These are phyloP conservation scores for Alternaria brassicae DNA, from an alignment of 2,329 filamentous ascomycete genomes.

Conservation along the genomic window DNA sequence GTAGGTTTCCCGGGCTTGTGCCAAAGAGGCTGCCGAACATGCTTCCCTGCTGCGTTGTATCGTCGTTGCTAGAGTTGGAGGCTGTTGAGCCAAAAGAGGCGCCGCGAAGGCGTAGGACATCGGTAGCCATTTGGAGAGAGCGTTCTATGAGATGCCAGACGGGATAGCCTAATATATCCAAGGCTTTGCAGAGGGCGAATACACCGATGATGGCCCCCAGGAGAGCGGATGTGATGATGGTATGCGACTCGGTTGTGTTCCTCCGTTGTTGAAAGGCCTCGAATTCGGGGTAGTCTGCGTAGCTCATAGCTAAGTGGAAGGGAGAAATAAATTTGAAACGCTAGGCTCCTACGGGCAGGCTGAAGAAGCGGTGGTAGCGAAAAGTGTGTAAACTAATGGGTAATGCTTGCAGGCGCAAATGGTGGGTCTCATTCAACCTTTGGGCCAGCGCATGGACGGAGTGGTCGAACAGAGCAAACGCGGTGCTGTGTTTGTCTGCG, in stretches of 20 bases:
- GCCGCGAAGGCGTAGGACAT: slow-evolving; percentile 11
- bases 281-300: slow-evolving; percentile 25
- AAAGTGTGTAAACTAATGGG: slow-evolving; percentile 18
- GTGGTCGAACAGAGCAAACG: slow-evolving; percentile 38
- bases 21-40: slow-evolving; percentile 47
- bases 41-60: slow-evolving; percentile 31
- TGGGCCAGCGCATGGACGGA: slow-evolving; percentile 41
- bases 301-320: slow-evolving; percentile 32
- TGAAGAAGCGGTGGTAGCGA: slow-evolving; percentile 13
- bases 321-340: slow-evolving; percentile 16
- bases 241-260: slow-evolving; percentile 19
- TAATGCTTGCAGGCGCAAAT: slow-evolving; percentile 8
- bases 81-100: slow-evolving; percentile 11
- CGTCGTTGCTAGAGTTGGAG: slow-evolving; percentile 28
- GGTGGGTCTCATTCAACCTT: slow-evolving; percentile 35
- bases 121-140: slow-evolving; percentile 49
- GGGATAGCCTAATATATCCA: slow-evolving; percentile 41
- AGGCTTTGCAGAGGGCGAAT: slow-evolving; percentile 39
- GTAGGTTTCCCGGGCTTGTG: slow-evolving; percentile 46
- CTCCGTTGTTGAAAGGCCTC: slow-evolving; percentile 26
- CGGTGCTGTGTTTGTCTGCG: slow-evolving; percentile 36
- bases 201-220: slow-evolving; percentile 30
- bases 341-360: not conserved
- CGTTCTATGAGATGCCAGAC: slow-evolving; percentile 59
- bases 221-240: slow-evolving; percentile 24